Percentiles rank a stretch among this genome's conserved stretches.
Evolutionary conservation across 768 basidiomycete genomes (phyloP).

Genomic region (Amanita rubescens): DNA sequence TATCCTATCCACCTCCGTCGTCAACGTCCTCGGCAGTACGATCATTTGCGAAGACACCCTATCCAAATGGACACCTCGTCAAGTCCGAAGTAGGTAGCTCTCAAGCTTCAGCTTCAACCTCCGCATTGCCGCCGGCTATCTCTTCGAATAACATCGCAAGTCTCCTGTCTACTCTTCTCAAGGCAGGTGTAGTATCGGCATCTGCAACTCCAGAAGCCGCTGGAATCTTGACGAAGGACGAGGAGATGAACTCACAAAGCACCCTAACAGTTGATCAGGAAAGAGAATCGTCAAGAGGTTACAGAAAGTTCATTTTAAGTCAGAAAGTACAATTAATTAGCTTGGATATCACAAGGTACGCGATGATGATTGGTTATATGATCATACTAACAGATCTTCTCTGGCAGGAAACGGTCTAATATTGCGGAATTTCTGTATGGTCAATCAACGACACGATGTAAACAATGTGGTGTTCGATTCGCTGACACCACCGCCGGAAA

Average conservation of each 20-base stretch:
- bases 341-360: conserved; percentile 68
- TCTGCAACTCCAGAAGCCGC: conserved; percentile 45
- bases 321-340: conserved; percentile 57
- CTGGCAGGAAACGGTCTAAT: conserved; percentile 46
- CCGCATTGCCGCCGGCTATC: conserved; percentile 24
- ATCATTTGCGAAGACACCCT: neutral
- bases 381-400: neutral
- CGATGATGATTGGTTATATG: conserved; percentile 1
- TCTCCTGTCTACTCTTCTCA: conserved; percentile 62
- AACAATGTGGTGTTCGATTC: conserved; percentile 89
- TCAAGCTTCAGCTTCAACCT: conserved; percentile 21
- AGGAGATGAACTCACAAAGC: conserved; percentile 20
- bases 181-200: conserved; percentile 69
- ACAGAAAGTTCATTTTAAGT: conserved; percentile 52
- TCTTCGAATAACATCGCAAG: conserved; percentile 40
- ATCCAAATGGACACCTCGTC: neutral
- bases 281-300: conserved; percentile 44
- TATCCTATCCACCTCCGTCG: conserved; percentile 11
- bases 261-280: conserved; percentile 29
- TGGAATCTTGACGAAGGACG: conserved; percentile 33
- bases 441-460: conserved; percentile 76
- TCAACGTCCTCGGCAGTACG: conserved; percentile 15
- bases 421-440: conserved; percentile 66
- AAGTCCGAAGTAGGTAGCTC: conserved; percentile 13
- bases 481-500: conserved; percentile 64